Conservation (phyloP, 2,329 filamentous ascomycete species). For the Phoma herbarum region DNA sequence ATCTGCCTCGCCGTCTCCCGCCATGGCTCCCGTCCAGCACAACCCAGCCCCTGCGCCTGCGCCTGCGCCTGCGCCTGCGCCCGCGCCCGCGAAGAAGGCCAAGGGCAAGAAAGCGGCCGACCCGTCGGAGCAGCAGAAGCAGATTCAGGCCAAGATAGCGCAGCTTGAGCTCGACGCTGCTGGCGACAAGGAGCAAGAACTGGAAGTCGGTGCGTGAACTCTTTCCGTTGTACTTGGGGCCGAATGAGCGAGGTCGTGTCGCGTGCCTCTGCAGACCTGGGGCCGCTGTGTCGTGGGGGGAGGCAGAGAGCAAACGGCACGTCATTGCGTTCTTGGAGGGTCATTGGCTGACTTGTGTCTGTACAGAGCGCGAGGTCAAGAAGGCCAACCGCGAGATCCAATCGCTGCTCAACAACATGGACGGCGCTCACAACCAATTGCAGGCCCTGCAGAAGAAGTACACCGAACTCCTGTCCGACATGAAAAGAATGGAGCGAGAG, state of each 20-base stretch:
- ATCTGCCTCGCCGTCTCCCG: conserved; percentile 51
- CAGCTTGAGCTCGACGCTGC: conserved; percentile 94
- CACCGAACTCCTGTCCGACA: conserved; percentile 88
- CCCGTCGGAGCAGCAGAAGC: conserved; percentile 87
- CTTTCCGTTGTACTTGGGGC: conserved; percentile 5
- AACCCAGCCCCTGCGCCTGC: conserved; percentile 63
- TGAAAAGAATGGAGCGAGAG: conserved; percentile 94
- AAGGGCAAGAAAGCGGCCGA: conserved; percentile 87
- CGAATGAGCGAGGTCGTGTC: not conserved
- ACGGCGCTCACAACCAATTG: conserved; percentile 90
- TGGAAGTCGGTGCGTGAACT: conserved; percentile 78
- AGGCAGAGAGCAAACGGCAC: not conserved
- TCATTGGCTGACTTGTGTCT: conserved; percentile 39
- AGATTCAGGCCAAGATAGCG: conserved; percentile 91
- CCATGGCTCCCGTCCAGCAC: conserved; percentile 56
- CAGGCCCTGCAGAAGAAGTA: conserved; percentile 91
- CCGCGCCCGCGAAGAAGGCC: conserved; percentile 73
- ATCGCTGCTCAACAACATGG: conserved; percentile 83
- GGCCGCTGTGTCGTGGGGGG: not conserved
- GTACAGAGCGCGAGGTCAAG: conserved; percentile 87
- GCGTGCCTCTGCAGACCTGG: not conserved
- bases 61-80: conserved; percentile 61
- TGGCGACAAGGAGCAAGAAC: conserved; percentile 92
- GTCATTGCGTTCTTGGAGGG: not conserved
- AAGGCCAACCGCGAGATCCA: conserved; percentile 91